Percentiles rank a stretch among this genome's conserved stretches.
Evolutionary conservation across 768 basidiomycete genomes (phyloP).

Genomic region (Boletus pseudo-olivaceus): DNA sequence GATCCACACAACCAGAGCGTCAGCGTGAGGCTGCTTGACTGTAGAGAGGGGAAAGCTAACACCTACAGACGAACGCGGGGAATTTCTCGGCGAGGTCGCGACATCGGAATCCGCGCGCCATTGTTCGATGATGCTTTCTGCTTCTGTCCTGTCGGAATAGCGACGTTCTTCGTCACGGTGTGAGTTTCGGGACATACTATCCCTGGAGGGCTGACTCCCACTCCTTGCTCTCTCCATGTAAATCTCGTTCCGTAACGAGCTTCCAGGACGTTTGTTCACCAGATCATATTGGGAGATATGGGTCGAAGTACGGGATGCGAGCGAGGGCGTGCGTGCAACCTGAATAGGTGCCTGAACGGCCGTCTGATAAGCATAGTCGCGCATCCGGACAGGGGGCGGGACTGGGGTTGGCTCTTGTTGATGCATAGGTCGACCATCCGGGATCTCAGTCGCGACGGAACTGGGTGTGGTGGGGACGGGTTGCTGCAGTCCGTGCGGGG

Average conservation of each 20-base stretch:
- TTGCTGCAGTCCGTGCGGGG: slow-evolving; percentile 19
- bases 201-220: slow-evolving; percentile 23
- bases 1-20: background rate
- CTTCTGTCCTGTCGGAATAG: slow-evolving; percentile 22
- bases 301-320: slow-evolving; percentile 27
- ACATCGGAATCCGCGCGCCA: slow-evolving; percentile 31
- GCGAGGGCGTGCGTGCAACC: slow-evolving; percentile 19
- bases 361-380: slow-evolving; percentile 30
- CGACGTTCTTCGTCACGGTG: slow-evolving; percentile 12
- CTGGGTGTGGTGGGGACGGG: slow-evolving; percentile 15
- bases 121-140: slow-evolving; percentile 26
- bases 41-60: background rate
- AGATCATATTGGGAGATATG: slow-evolving; percentile 32
- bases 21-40: background rate
- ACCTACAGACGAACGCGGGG: slow-evolving; percentile 22
- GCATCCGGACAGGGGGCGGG: slow-evolving; percentile 26
- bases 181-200: slow-evolving; percentile 17
- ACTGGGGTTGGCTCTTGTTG: slow-evolving; percentile 8
- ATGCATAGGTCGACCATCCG: slow-evolving; percentile 4
- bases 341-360: slow-evolving; percentile 9
- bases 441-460: slow-evolving; percentile 12
- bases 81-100: slow-evolving; percentile 13
- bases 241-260: slow-evolving; percentile 26
- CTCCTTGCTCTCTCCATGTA: slow-evolving; percentile 19
- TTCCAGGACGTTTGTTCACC: slow-evolving; percentile 24